phyloP scores from a whole-genome alignment of 2,329 filamentous ascomycete species.

The Endocalyx cinctus region DNA sequence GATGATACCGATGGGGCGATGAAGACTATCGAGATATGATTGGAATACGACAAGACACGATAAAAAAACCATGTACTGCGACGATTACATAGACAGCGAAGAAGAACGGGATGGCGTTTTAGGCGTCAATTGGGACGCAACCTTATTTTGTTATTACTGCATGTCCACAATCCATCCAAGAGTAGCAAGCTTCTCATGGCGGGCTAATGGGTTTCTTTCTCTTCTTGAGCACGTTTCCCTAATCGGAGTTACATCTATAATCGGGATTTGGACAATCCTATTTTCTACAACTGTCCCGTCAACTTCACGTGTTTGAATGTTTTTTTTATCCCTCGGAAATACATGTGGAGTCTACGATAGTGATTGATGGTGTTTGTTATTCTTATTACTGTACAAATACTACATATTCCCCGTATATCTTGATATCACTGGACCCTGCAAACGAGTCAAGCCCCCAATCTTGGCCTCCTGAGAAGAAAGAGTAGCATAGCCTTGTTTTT shows the following conservation, averaged over 20 bases:
- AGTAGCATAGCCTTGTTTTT: no score
- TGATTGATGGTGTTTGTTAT: slow-evolving; percentile 11
- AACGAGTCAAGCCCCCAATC: no score
- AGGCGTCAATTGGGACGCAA: slow-evolving; percentile 15
- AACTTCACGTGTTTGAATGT: no score
- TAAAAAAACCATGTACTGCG: slow-evolving; percentile 20
- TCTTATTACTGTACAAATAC: slow-evolving; percentile 26
- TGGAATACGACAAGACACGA: slow-evolving; percentile 22
- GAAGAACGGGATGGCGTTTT: slow-evolving; percentile 22
- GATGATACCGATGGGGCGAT: slow-evolving; percentile 46
- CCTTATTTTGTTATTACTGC: slow-evolving; percentile 11
- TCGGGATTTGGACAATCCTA: slow-evolving; percentile 9
- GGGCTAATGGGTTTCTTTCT: slow-evolving; percentile 5
- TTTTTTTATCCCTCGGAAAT: no score
- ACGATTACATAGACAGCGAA: slow-evolving; percentile 23
- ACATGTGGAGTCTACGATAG: neutral
- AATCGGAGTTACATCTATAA: slow-evolving; percentile 8
- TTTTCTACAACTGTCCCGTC: neutral
- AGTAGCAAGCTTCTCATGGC: slow-evolving; percentile 6
- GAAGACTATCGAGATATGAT: slow-evolving; percentile 60
- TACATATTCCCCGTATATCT: slow-evolving; percentile 10
- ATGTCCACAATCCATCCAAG: slow-evolving; percentile 7
- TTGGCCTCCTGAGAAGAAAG: no score
- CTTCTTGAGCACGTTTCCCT: slow-evolving; percentile 6
- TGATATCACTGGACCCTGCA: no score